These are phyloP conservation scores for Dictyostelium firmibasis DNA, from an alignment of 78 protist genomes.

Conservation along the genomic window DNA sequence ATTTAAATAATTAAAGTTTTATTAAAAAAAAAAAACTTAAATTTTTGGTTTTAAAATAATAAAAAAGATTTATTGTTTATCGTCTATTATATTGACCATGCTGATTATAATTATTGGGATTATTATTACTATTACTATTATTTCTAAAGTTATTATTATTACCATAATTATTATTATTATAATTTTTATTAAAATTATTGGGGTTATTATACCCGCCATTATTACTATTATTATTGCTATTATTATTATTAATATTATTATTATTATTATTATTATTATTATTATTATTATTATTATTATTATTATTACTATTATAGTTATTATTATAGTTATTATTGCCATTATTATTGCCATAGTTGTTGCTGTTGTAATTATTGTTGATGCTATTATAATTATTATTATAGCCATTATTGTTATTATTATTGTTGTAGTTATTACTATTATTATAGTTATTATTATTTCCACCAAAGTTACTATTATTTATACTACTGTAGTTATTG, in stretches of 20 bases:
- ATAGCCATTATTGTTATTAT: neutral
- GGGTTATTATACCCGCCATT: neutral
- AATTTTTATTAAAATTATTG: neutral
- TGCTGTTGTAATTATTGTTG: neutral
- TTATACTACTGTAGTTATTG: too few relatives aligned
- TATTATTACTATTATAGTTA: neutral
- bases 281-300: neutral
- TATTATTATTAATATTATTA: neutral
- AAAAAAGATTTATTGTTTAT: neutral
- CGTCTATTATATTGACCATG: neutral
- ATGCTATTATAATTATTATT: too few relatives aligned
- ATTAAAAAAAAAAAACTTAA: neutral
- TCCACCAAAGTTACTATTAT: too few relatives aligned
- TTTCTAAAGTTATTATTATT: neutral
- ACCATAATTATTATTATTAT: neutral
- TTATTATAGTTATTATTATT: too few relatives aligned
- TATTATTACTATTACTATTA: neutral
- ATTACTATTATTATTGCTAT: neutral
- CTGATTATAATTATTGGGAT: neutral
- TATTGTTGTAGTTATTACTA: neutral
- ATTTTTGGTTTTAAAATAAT: neutral
- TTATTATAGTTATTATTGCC: neutral
- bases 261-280: neutral
- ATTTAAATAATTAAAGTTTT: neutral
- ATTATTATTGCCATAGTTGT: neutral